Percentiles rank a stretch among this genome's conserved stretches.
phyloP scores from a whole-genome alignment of 2,329 filamentous ascomycete species.

The Cladosporium halotolerans region DNA sequence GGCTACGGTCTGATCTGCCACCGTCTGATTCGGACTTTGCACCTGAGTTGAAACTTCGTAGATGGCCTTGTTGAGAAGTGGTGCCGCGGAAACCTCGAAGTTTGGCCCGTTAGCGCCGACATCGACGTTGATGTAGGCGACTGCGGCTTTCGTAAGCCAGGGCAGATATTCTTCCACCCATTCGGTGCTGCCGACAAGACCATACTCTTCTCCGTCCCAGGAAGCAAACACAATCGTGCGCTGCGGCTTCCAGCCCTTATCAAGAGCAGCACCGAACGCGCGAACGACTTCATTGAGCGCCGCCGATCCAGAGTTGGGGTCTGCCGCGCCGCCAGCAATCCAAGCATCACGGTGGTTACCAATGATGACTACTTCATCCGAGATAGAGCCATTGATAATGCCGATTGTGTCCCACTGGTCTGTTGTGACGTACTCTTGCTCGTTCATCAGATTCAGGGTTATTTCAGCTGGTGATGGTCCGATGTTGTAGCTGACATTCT shows the following conservation, averaged over 20 bases:
- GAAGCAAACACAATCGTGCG: slow-evolving; percentile 83
- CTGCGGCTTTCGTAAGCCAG: slow-evolving; percentile 65
- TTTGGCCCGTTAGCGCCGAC: slow-evolving; percentile 60
- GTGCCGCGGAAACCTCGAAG: slow-evolving; percentile 64
- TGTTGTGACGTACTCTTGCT: slow-evolving; percentile 46
- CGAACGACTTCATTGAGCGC: slow-evolving; percentile 72
- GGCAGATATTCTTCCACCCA: slow-evolving; percentile 88
- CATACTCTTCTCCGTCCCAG: slow-evolving; percentile 71
- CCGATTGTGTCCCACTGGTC: slow-evolving; percentile 72
- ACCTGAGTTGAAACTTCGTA: slow-evolving; percentile 60
- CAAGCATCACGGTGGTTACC: slow-evolving; percentile 92
- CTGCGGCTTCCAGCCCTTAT: slow-evolving; percentile 73
- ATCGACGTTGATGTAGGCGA: slow-evolving; percentile 85
- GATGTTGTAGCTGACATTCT: slow-evolving; percentile 77
- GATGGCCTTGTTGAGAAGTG: slow-evolving; percentile 67
- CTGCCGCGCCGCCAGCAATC: slow-evolving; percentile 76
- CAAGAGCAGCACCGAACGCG: slow-evolving; percentile 64
- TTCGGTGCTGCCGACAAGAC: slow-evolving; percentile 77
- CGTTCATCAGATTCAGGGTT: slow-evolving; percentile 44
- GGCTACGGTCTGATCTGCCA: slow-evolving; percentile 60
- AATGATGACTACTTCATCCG: slow-evolving; percentile 78
- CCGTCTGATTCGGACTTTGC: slow-evolving; percentile 63
- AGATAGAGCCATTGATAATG: slow-evolving; percentile 78
- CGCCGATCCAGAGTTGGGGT: slow-evolving; percentile 77
- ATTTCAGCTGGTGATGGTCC: slow-evolving; percentile 71